Base-by-base conservation (phyloP, 371 early-diverging fungal species). In the Lichtheimia ramosa region DNA sequence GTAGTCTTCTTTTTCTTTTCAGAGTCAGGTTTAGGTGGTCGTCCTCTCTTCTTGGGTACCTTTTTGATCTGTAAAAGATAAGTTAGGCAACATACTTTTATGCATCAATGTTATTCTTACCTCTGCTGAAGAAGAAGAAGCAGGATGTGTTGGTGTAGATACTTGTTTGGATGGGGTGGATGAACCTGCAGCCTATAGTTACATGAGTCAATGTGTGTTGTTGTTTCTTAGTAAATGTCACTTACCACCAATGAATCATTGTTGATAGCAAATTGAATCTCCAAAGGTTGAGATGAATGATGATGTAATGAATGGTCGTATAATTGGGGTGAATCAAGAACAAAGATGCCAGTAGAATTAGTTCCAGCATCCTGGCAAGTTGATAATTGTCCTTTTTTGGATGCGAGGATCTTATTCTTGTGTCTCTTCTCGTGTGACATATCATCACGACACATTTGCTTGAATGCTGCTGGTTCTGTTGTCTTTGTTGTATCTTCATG, bases 1-100 rank as follows among this genome's bases (percentile, higher is more conserved):
- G 13, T 40, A 4, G 41, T 23, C 39, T 58, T 48, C 15, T 58
- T 41, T 14, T 46, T 28, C 48, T 42, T 51, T 40, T 48, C 25
- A n/a, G 49, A 20, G 4, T 20, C 59, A 0, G 59, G 24, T 51
- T 58, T 58, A 1, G 59, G 59, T 15, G 59, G 59, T 23, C 59
- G 50, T 21, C 59, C 59, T 8, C 59, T 39, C 20, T 42, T 58
- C n/a, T 58, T 58, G 27, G 42, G 43, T 41, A 23, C 40, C 27
- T 58, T 57, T 12, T 48, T 48, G 8, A 28, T 34, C 46, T 57
- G 49, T 21, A n/a, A 46, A 46, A 46, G 21, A 10, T n/a, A 21
- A 46, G 15, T 18, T 34, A 5, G 8, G 34, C 10, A 34, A 25
- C 25, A 25, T 25, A 25, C n/a, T 27, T 34, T 34, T 2, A 34